Evolutionary conservation across 108 stramenopile genomes (phyloP), one percentile per base, ranked within the genome.

Genomic region (Cyclotella cryptica): DNA sequence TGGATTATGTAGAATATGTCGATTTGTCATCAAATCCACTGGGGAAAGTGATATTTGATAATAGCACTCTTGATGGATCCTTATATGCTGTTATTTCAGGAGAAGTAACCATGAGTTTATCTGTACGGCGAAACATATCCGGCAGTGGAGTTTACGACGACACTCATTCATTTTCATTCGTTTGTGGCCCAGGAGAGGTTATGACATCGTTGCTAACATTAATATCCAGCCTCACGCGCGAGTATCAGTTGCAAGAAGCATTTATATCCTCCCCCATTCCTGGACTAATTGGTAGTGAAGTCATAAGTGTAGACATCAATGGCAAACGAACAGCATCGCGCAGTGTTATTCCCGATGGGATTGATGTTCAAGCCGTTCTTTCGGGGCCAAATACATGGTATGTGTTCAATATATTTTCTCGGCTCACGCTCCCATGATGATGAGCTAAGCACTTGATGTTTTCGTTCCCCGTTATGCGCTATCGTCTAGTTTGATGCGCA

Each of bases 11-110:
- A 0, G 79, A 85, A 62, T 77, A 84, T 71, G 68, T 84, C 8
- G 72, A 85, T 43, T 44, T 77, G n/a, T 53, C 67, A 8, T 51
- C 67, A 21, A 57, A 58, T 35, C 12, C 47, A 30, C 47, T 40
- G 17, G 54, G 68, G 43, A 75, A 45, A 13, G 40, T 49, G 14
- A 59, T 87, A 29, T 77, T 74, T 59, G 79, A 80, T 53, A 64
- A 69, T 22, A 62, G 72, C n/a, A 22, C 57, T 13, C 72, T 80
- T 42, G 87, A 88, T 69, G 87, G 87, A 45, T 83, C 81, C 4
- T 30, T 85, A n/a, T 88, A 79, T 67, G 78, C 66, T 40, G 79
- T 88, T 5, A 65, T 88, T 19, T 45, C 63, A 7, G 87, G 87
- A 64, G 58, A 72, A 53, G 77, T 85, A 15, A 55, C 62, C 19